Evolutionary conservation across 2,329 filamentous ascomycete species (phyloP).

Genomic region (Taxawa tesnikishii): DNA sequence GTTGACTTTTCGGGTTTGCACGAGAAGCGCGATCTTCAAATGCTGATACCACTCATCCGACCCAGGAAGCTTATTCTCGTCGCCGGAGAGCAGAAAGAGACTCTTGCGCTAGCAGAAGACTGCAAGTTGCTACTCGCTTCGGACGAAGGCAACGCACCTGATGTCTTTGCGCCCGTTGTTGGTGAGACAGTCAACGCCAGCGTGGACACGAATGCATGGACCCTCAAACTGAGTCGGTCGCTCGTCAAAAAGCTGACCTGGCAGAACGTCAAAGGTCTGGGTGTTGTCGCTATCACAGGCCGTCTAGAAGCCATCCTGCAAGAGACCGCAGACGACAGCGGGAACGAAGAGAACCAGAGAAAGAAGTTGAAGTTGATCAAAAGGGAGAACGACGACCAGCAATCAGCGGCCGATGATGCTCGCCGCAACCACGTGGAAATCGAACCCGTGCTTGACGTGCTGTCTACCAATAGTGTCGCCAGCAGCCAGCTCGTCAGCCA

Average conservation of each 20-base stretch:
- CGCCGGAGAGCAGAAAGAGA: constrained; percentile 68
- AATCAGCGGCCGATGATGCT: constrained; percentile 38
- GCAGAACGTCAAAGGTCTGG: constrained; percentile 84
- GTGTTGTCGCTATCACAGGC: constrained; percentile 87
- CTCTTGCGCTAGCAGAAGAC: constrained; percentile 62
- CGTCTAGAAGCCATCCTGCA: constrained; percentile 38
- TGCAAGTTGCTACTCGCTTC: constrained; percentile 55
- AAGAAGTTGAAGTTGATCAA: constrained; percentile 41
- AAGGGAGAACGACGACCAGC: constrained; percentile 27
- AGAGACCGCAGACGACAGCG: constrained; percentile 27
- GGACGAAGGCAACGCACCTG: constrained; percentile 24
- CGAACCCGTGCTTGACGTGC: constrained; percentile 44
- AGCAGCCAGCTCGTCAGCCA: constrained; percentile 56
- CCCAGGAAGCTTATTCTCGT: constrained; percentile 92
- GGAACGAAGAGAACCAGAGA: constrained; percentile 25
- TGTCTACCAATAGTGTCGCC: constrained; percentile 51
- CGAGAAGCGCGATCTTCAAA: constrained; percentile 85
- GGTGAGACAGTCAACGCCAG: constrained; percentile 73
- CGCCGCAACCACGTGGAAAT: constrained; percentile 8
- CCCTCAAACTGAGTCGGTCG: constrained; percentile 74
- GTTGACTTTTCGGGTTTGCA: constrained; percentile 89
- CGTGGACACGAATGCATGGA: constrained; percentile 96
- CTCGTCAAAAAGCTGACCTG: constrained; percentile 82
- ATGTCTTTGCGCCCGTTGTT: constrained; percentile 73
- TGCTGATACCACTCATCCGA: constrained; percentile 87